phyloP scores from a whole-genome alignment of 2,329 filamentous ascomycete genomes.

The Pezicula neosporulosa region DNA sequence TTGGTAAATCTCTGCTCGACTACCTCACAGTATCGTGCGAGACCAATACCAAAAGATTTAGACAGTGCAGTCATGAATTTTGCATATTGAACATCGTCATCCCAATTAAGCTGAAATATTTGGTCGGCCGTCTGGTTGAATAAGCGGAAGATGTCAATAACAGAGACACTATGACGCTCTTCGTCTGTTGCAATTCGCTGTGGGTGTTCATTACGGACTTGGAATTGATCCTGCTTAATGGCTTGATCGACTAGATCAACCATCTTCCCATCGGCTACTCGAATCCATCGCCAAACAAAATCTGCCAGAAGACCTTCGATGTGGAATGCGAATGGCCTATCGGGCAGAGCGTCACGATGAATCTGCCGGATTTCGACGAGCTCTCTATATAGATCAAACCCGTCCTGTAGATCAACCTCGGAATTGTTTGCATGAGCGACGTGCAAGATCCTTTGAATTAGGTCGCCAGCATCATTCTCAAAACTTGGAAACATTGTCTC shows the following conservation, averaged over 20 bases:
- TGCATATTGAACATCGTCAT: constrained; percentile 88
- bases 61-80: constrained; percentile 95
- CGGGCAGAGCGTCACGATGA: constrained; percentile 71
- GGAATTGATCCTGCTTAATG: constrained; percentile 85
- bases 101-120: constrained; percentile 83
- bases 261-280: constrained; percentile 74
- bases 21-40: constrained; percentile 87
- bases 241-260: constrained; percentile 84
- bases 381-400: constrained; percentile 89
- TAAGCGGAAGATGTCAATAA: constrained; percentile 89
- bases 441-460: constrained; percentile 78
- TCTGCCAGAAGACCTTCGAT: constrained; percentile 82
- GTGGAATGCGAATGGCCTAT: constrained; percentile 76
- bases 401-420: constrained; percentile 85
- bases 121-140: constrained; percentile 92
- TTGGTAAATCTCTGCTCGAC: constrained; percentile 80
- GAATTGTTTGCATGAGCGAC: constrained; percentile 64
- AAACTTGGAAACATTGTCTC: constrained; percentile 85
- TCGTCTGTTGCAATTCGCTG: constrained; percentile 68
- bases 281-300: constrained; percentile 96
- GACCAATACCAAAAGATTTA: constrained; percentile 76
- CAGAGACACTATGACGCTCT: constrained; percentile 86
- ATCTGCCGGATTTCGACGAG: constrained; percentile 81
- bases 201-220: constrained; percentile 63
- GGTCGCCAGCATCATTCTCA: constrained; percentile 81